A percentile compares a stretch with the other conserved stretches of the same genome.
Evolutionary conservation across 148 eudicot species (phyloP).

Genomic region (Bassia scoparia): DNA sequence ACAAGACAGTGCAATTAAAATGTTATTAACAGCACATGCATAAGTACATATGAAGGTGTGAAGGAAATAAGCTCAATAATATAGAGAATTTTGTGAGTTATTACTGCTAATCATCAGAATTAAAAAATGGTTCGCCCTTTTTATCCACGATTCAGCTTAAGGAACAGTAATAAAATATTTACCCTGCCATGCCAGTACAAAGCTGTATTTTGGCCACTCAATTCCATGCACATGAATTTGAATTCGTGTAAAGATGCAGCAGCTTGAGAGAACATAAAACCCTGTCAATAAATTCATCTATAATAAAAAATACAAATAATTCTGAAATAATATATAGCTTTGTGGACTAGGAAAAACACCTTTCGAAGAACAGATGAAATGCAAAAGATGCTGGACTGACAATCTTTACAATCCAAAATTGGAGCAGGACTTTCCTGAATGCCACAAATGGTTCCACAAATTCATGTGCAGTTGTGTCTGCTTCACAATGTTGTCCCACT

Average conservation of each 20-base stretch:
- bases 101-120: not conserved
- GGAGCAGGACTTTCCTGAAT: slow-evolving; percentile 79
- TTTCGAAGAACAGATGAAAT: slow-evolving; percentile 78
- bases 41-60: not conserved
- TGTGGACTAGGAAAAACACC: slow-evolving; percentile 37
- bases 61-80: not conserved
- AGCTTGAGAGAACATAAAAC: slow-evolving; percentile 86
- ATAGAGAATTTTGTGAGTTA: not conserved
- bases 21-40: not conserved
- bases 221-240: slow-evolving; percentile 50
- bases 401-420: slow-evolving; percentile 61
- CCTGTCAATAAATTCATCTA: slow-evolving; percentile 39
- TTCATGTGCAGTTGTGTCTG: slow-evolving; percentile 79
- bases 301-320: not conserved
- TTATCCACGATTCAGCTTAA: not conserved
- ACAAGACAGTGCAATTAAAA: not conserved
- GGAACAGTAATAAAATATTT: slow-evolving; percentile 21
- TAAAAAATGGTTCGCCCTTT: not conserved
- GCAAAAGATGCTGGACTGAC: slow-evolving; percentile 71
- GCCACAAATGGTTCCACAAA: slow-evolving; percentile 88
- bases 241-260: slow-evolving; percentile 88
- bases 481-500: slow-evolving; percentile 64
- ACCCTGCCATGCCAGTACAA: slow-evolving; percentile 94
- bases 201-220: slow-evolving; percentile 44
- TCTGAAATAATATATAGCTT: not conserved